Base-by-base conservation (phyloP, 495 filamentous ascomycete genomes). In the Talaromyces trachyspermus region DNA sequence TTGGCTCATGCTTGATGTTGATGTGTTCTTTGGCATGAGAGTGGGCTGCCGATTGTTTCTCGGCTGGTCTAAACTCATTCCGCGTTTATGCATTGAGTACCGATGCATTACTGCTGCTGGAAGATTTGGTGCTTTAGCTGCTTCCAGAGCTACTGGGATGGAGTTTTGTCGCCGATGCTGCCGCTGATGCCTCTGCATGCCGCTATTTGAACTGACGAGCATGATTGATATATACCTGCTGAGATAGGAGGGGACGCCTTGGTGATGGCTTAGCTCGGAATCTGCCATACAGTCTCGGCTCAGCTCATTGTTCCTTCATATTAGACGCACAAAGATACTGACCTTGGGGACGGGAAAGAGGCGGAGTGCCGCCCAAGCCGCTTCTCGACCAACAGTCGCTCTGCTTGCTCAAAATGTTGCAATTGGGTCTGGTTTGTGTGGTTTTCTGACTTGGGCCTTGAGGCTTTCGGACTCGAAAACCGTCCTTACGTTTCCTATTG, bases 121-220 rank as follows among this genome's bases (percentile, higher is more conserved):
- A 56, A 84, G 72, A 65, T 69, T 75, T 41, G 70, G 68, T 57
- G 80, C 76, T 74, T 84, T 83, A 48, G 74, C 69, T 44, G 76
- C 76, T 60, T 87, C 83, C 65, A 84, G 85, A 54, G 74, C 76
- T 49, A 78, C 77, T 48, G 89, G 88, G 57, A 87, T 92, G 57
- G 89, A 95, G 58, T 88, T 83, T 71, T 91, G 88, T 63, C 89
- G 86, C 60, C 86, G 80, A 68, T 95, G 88, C 71, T 79, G 80
- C 61, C 80, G 78, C 59, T 80, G 79, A 65, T 82, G 83, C 55
- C 73, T 69, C 53, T 86, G 80, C 66, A 84, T 72, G 69, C 66
- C 79, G 63, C 73, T 78, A 46, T 69, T 69, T 53, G 79, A 75
- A 69, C 84, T 80, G 62, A 85, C 85, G 79, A 89, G 78, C 87